Evolutionary conservation across 805 yeast genomes (phyloP), one percentile per base, ranked within the genome.

Genomic region (Kazachstania africana): DNA sequence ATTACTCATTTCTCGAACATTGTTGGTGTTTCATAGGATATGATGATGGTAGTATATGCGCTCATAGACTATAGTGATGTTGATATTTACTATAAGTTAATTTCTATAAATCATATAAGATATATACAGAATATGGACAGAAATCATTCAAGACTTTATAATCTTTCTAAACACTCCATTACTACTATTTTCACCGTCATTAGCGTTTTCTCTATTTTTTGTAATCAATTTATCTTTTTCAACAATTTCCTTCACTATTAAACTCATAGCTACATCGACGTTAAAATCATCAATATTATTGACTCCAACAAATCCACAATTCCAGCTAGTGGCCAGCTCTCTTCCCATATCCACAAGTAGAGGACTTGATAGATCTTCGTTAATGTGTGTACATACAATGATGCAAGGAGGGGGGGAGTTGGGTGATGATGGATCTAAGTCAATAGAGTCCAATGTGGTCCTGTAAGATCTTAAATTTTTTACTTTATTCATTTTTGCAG

Each of bases 321-420:
- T 63, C 88, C 88, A 79, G 15, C 57, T 45, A 14, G 58, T 49
- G 0, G 84, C 82, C 31, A 78, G 47, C 18, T 64, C 52, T 35
- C 59, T 60, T 0, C 91, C 93, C 34, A 65, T 58, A 26, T 68
- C 70, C 3, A 79, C 59, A 26, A 79, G 46, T 10, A 63, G 47
- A 0, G 85, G 84, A 19, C 81, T 71, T 1, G 75, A 72, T 29
- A 75, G 55, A 12, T 63, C 67, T 47, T 70, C 74, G 23, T 66
- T 60, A 1, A 61, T 48, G 45, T 80, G 79, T 0, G 88, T 78
- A 40, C 81, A 78, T 2, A 76, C 66, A 4, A 80, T 61, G 45
- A 78, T 57, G 12, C 78, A 67, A 1, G 88, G 87, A 1, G 91
- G 93, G 12, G 66, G 66, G 0, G 63, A 47, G 19, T 55, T 56